Evolutionary conservation across 2,329 filamentous ascomycete species (phyloP), one percentile per base, ranked within the genome.

Genomic region (Polytolypa hystricis): DNA sequence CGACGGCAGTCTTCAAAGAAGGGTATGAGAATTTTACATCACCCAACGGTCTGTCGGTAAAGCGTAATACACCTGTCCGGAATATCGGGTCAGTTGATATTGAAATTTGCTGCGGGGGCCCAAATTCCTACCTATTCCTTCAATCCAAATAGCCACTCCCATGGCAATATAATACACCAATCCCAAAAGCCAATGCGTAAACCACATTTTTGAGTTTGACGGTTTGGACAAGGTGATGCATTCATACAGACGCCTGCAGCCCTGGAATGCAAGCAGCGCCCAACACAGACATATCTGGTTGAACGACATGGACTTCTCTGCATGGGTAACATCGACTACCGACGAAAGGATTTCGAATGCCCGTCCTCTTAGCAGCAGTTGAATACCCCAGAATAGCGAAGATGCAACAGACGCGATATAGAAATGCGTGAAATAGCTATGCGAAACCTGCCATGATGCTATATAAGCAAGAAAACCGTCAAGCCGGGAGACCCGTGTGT

Each of bases 341-440:
- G 47, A 60, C 55, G 58, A 77, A 15, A 70, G 52, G 11, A 56
- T 51, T 18, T 57, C 56, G 54, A 85, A 70, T 12, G 73, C 47
- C 1, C 52, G 42, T 1, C 82, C 81, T 41, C 64, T 57, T 17
- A 51, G 60, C 16, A 73, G 45, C 37, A 81, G 71, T 56, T 87
- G 79, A 46, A 61, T 58, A 0, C 69, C 73, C 85, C 87, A 95
- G 56, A 87, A 81, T 4, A 75, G 50, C 0, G 84, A 87, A 41
- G 74, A 77, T 2, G 65, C 53, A 4, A 86, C 62, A 3, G 84
- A 89, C 23, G 77, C 56, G 36, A 82, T 53, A 57, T 98, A 96
- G 62, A 94, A 96, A 49, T 91, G 82, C 29, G 70, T 72, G 58
- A 96, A 96, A 78, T 84, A 96, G 43, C 73, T 73, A 61, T 96